phyloP scores from a whole-genome alignment of 345 rosid genomes.

The Clausena lansium region DNA sequence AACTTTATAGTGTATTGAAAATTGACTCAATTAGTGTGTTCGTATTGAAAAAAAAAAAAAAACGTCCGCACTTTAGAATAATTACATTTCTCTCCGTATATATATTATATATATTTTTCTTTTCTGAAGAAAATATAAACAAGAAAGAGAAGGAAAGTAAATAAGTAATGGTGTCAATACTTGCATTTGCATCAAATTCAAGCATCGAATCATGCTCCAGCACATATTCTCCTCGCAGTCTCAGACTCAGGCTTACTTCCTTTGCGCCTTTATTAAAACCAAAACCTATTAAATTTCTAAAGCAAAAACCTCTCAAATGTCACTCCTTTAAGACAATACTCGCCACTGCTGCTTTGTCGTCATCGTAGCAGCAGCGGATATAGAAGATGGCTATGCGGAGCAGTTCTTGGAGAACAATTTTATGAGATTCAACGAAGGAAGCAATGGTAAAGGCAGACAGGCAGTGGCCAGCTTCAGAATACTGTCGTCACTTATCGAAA shows the following conservation, averaged over 20 bases:
- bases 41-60: no score
- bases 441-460: background rate
- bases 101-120: no score
- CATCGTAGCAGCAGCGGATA: no score
- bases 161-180: conserved; percentile 46
- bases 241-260: background rate
- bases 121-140: no score
- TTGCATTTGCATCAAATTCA: conserved; percentile 28
- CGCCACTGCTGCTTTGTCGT: conserved; percentile 22
- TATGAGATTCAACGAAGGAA: conserved; percentile 66
- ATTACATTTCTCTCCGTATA: no score
- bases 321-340: conserved; percentile 15
- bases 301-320: background rate
- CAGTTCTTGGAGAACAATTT: conserved; percentile 55
- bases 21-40: no score
- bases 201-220: conserved; percentile 24
- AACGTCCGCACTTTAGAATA: no score
- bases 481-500: conserved; percentile 72
- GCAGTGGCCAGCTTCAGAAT: conserved; percentile 68
- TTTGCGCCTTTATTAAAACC: conserved; percentile 17
- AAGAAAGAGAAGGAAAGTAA: no score
- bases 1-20: no score
- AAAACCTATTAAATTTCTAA: background rate
- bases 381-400: conserved; percentile 49
- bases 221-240: conserved; percentile 21